Evolutionary conservation across 164 flowering plant species (phyloP), one percentile per base, ranked within the genome.

Genomic region (Protea cynaroides): DNA sequence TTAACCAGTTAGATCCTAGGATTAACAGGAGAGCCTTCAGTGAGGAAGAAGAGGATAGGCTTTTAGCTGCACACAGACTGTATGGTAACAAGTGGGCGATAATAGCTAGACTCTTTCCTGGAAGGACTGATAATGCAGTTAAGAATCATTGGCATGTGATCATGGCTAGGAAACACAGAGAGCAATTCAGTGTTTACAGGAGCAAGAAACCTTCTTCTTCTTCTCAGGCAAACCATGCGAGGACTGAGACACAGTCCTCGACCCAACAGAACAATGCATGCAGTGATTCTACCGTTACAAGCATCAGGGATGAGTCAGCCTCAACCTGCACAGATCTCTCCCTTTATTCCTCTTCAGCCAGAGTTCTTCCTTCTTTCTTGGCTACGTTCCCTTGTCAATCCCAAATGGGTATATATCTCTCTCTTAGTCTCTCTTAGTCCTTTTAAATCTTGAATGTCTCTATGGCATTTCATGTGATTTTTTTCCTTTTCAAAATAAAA

Each of bases 121-220:
- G 53, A 6, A 50, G 53, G 53, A 50, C 53, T 15, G 53, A 50
- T 50, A 50, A 50, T 50, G 53, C 53, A 3, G 46, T 40, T 8
- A 40, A 40, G 46, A 40, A 40, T 24, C 55, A 51, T 51, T 51
- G 55, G 55, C 55, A 51, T 51, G 55, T 51, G 22, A 51, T 51
- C 55, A 51, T 51, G 55, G 55, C 55, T 19, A 51, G 55, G 55
- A 51, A 51, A 51, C 55, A 51, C 23, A 51, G 55, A 51, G 22
- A 51, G 55, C 1, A n/a, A n/a, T n/a, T 24, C 23, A n/a, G 10
- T 51, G 55, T 51, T 51, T 51, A 51, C 55, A 51, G 55, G 23
- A 51, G 55, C 7, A 50, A 21, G 23, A 51, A 19, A 10, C 55
- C 55, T n/a, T 19, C 55, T 1, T 51, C 22, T 4, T 51, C 55